phyloP scores from a whole-genome alignment of 106 monocot genomes.

The Alisma plantagoaquatica region DNA sequence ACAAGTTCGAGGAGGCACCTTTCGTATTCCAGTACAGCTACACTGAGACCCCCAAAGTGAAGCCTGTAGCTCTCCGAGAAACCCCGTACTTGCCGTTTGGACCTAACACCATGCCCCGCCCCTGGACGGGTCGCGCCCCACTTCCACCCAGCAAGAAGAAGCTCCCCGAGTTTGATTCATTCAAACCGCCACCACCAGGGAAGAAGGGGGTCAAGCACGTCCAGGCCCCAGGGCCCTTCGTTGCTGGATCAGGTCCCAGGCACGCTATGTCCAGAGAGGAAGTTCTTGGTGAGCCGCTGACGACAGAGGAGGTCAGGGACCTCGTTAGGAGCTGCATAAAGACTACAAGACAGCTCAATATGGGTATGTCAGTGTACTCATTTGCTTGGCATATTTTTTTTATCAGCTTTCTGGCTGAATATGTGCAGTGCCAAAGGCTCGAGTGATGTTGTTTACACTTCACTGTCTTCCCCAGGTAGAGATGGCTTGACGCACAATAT shows the following conservation, averaged over 20 bases:
- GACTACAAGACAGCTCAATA: conserved; percentile 75
- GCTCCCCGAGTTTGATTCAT: conserved; percentile 86
- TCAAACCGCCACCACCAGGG: conserved; percentile 57
- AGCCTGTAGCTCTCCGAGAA: conserved; percentile 80
- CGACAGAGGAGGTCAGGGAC: conserved; percentile 56
- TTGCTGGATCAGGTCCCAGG: conserved; percentile 57
- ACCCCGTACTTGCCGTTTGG: conserved; percentile 81
- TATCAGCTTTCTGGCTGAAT: neutral
- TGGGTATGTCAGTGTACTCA: conserved; percentile 31
- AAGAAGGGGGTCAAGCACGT: conserved; percentile 98
- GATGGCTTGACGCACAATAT: conserved; percentile 99
- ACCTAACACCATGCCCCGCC: conserved; percentile 63
- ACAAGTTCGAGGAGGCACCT: conserved; percentile 53
- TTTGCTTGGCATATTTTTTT: neutral
- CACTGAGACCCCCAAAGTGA: conserved; percentile 91
- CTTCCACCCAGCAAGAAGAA: conserved; percentile 78
- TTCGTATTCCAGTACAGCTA: conserved; percentile 98
- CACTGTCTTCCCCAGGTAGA: conserved; percentile 42
- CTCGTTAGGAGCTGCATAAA: conserved; percentile 56
- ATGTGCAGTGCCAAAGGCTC: neutral
- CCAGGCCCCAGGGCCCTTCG: conserved; percentile 79
- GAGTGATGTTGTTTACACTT: neutral
- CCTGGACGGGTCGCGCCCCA: conserved; percentile 84
- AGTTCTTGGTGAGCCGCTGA: conserved; percentile 69
- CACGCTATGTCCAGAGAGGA: conserved; percentile 65